Conservation (phyloP, 192 early-diverging fungal species). For the Podila minutissima region DNA sequence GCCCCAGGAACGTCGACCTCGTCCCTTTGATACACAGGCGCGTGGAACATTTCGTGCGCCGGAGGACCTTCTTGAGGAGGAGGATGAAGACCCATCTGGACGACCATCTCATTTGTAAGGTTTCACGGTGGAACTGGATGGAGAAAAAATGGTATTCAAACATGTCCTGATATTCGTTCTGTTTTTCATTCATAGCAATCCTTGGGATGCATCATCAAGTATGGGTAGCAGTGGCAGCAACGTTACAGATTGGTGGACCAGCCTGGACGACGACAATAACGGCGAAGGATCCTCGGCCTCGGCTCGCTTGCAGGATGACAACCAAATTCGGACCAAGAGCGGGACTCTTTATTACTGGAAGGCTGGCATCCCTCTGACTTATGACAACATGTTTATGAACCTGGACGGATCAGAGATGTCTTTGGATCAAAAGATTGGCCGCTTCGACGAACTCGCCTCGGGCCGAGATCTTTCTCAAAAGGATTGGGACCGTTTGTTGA, state of each 20-base stretch:
- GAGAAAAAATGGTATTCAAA: not conserved
- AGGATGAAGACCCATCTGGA: not conserved
- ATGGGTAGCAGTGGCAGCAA: not conserved
- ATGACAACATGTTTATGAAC: constrained; percentile 27
- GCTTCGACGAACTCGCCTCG: constrained; percentile 11
- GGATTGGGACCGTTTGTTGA: constrained; percentile 12
- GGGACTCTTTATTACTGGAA: constrained; percentile 21
- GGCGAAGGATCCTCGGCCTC: constrained; percentile 17
- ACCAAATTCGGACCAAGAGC: constrained; percentile 10
- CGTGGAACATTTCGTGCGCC: not conserved
- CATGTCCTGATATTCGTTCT: not conserved
- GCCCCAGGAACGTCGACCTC: not conserved
- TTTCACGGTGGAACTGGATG: not conserved
- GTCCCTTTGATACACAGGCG: not conserved
- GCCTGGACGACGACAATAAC: not conserved
- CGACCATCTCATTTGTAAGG: not conserved
- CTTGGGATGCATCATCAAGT: not conserved
- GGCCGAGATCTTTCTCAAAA: constrained; percentile 14
- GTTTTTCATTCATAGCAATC: not conserved
- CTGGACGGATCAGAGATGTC: constrained; percentile 24
- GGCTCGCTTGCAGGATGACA: constrained; percentile 7
- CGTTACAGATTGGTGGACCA: not conserved
- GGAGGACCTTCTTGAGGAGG: not conserved
- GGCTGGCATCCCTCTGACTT: constrained; percentile 17
- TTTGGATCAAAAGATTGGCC: constrained; percentile 18